These are phyloP conservation scores for Arthrobotrys iridis DNA, from an alignment of 2,329 filamentous ascomycete species.

Conservation along the genomic window DNA sequence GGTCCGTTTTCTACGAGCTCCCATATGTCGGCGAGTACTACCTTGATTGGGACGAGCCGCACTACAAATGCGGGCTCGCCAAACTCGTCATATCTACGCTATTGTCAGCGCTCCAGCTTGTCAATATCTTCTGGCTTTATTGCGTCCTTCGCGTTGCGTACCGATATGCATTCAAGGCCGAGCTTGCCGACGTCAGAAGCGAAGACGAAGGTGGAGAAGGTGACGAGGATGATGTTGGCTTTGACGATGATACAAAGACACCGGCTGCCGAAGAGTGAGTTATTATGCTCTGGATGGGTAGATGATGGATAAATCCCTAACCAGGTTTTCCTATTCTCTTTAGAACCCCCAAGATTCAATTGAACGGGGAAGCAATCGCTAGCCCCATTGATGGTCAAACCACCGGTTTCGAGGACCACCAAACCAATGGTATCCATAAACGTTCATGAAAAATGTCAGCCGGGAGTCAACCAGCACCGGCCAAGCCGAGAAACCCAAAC, in stretches of 20 bases:
- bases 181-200: constrained; percentile 75
- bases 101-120: constrained; percentile 74
- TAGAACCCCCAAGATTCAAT: constrained; percentile 45
- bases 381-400: constrained; percentile 32
- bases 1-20: constrained; percentile 79
- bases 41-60: constrained; percentile 78
- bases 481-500: background rate
- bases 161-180: constrained; percentile 71
- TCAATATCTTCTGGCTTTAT: constrained; percentile 85
- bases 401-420: constrained; percentile 25
- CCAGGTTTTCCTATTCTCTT: background rate
- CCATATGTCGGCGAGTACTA: constrained; percentile 77
- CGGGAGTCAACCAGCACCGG: background rate
- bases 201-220: constrained; percentile 74
- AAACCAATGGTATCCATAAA: constrained; percentile 18
- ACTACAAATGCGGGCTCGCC: constrained; percentile 79
- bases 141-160: constrained; percentile 79
- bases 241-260: constrained; percentile 40
- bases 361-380: constrained; percentile 38
- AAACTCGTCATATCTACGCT: constrained; percentile 75
- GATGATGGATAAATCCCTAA: background rate
- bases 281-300: background rate
- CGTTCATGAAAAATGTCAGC: constrained; percentile 2
- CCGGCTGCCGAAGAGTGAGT: constrained; percentile 33
- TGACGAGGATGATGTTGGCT: constrained; percentile 56